phyloP scores from a whole-genome alignment of 768 basidiomycete species.

The Sarcomyxa edulis region DNA sequence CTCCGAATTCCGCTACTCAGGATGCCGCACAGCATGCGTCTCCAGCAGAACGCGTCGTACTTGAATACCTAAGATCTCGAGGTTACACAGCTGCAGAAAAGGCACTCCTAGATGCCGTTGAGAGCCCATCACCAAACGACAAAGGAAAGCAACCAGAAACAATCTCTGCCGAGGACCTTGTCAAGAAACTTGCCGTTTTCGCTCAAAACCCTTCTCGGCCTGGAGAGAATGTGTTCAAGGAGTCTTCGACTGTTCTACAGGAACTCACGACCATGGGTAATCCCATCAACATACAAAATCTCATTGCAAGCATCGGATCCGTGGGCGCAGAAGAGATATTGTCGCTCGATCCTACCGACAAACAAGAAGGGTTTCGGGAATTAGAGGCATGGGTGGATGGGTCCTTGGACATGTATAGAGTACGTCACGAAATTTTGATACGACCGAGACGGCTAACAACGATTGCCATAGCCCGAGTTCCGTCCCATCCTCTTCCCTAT shows the following conservation, averaged over 20 bases:
- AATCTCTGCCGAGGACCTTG: slow-evolving; percentile 42
- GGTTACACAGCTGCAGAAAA: slow-evolving; percentile 46
- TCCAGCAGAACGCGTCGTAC: slow-evolving; percentile 35
- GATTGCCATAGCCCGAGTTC: slow-evolving; percentile 72
- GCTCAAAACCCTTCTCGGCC: slow-evolving; percentile 63
- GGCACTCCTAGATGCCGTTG: slow-evolving; percentile 38
- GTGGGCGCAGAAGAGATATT: slow-evolving; percentile 82
- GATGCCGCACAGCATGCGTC: slow-evolving; percentile 29
- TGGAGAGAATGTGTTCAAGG: slow-evolving; percentile 69
- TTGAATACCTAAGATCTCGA: slow-evolving; percentile 44
- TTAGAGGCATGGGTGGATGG: slow-evolving; percentile 88
- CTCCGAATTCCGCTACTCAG: slow-evolving; percentile 35
- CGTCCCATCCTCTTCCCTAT: slow-evolving; percentile 92
- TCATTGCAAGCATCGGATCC: slow-evolving; percentile 72
- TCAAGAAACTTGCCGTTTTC: slow-evolving; percentile 58
- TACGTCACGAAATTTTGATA: slow-evolving; percentile 28
- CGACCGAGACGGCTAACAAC: slow-evolving; percentile 8
- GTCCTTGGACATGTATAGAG: slow-evolving; percentile 87
- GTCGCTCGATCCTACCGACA: slow-evolving; percentile 77
- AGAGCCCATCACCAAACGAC: slow-evolving; percentile 36
- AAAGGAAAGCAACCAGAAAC: slow-evolving; percentile 36
- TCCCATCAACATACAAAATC: slow-evolving; percentile 65
- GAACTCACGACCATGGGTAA: slow-evolving; percentile 67
- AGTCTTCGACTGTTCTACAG: slow-evolving; percentile 58
- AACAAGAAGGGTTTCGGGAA: slow-evolving; percentile 81